Evolutionary conservation across 192 early-diverging fungal genomes (phyloP), one percentile per base, ranked within the genome.

Genomic region (Backusella australiensis): DNA sequence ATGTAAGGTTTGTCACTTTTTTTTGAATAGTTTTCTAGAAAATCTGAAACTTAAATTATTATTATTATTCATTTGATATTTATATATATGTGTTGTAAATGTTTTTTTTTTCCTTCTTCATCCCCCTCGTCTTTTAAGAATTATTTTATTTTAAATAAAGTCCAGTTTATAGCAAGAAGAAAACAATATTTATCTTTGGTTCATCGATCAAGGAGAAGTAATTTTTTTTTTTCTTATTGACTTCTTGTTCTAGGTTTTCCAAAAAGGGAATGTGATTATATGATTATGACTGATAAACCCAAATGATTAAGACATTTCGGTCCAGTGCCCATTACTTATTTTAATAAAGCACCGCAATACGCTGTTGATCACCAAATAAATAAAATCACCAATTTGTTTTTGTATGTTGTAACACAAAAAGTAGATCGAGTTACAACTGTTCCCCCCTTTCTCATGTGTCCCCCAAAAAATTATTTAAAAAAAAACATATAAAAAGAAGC

Each of bases 351-450:
- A 59, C 53, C 53, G 53, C 53, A 59, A 59, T 59, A 59, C 53
- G 23, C 53, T 59, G 53, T 59, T 59, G 53, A 59, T 59, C 53
- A 59, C 53, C 23, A 59, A 59, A 59, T 59, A 59, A 59, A 59
- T 26, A 59, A 59, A 59, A 59, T 26, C 53, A 59, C 53, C 53
- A 59, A 59, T 23, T 23, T 59, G 23, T 49, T 59, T 56, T 59
- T 59, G 53, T 59, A 59, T 26, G 9, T 26, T 56, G 53, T 56
- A 26, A 23, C 21, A 59, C 53, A 59, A 26, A 49, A 59, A 59
- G 53, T 59, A 59, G 53, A 59, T 59, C 53, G 53, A 59, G 53
- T 59, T 59, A 59, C 53, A 59, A 59, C 53, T 59, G 46, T 49
- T 49, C 46, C 53, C 53, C 53, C 53, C 21, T 19, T 23, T 59